These are phyloP conservation scores for Fistulinella staudtii DNA, from an alignment of 1,284 basidiomycete species.

Conservation along the genomic window DNA sequence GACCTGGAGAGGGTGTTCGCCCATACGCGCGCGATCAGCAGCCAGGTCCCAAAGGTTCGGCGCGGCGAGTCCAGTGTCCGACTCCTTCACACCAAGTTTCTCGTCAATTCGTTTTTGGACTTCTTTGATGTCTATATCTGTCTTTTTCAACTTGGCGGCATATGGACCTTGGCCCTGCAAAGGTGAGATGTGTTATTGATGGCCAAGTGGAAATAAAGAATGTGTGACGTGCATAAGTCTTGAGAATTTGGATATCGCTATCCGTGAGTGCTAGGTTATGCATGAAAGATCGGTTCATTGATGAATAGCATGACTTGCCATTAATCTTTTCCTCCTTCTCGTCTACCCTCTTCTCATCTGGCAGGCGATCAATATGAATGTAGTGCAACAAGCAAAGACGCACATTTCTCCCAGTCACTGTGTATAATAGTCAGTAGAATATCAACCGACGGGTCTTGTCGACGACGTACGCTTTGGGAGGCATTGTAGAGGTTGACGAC, in stretches of 20 bases:
- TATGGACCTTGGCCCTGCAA: conserved; percentile 96
- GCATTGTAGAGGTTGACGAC: conserved; percentile 48
- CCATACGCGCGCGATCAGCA: conserved; percentile 86
- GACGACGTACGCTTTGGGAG: conserved; percentile 71
- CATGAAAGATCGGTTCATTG: conserved; percentile 4
- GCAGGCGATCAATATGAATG: conserved; percentile 9
- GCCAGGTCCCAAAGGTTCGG: conserved; percentile 96
- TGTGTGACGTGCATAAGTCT: conserved; percentile 76
- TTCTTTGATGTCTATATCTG: conserved; percentile 92
- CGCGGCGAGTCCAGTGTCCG: conserved; percentile 94
- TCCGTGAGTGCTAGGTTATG: conserved; percentile 80
- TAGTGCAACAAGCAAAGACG: conserved; percentile 22
- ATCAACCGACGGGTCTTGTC: conserved; percentile 1
- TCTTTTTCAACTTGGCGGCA: conserved; percentile 83
- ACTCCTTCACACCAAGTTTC: conserved; percentile 97
- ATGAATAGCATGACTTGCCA: conserved; percentile 45
- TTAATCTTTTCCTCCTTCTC: conserved; percentile 92
- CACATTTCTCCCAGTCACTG: conserved; percentile 98
- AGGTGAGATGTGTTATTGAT: conserved; percentile 2
- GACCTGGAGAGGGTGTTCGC: conserved; percentile 93
- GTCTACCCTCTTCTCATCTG: conserved; percentile 79
- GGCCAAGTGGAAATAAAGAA: neutral
- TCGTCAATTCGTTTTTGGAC: conserved; percentile 97
- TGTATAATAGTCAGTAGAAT: conserved; percentile 6
- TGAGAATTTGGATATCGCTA: conserved; percentile 98